Evolutionary conservation across 768 basidiomycete species (phyloP).

Genomic region (Asterophora parasitica): DNA sequence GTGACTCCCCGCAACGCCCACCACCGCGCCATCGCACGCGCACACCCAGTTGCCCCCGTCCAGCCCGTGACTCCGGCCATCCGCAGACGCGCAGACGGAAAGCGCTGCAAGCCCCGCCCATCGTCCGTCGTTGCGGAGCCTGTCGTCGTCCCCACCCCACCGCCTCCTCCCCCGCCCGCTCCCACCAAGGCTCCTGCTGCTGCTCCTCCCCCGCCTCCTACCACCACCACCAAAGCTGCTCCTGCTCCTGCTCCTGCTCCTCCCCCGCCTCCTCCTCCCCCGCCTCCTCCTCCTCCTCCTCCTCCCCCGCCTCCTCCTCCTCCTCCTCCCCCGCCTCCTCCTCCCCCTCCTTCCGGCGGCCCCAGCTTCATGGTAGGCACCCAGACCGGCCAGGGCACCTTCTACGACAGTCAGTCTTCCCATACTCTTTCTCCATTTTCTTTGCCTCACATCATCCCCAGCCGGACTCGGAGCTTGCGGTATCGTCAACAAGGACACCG

Average conservation of each 20-base stretch:
- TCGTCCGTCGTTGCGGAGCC: conserved; percentile 20
- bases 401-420: conserved; percentile 37
- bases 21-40: conserved; percentile 41
- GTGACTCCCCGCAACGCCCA: conserved; percentile 35
- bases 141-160: conserved; percentile 15
- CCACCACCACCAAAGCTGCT: too few relatives aligned
- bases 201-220: too few relatives aligned
- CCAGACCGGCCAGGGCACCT: conserved; percentile 53
- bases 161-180: conserved; percentile 10
- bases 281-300: conserved; percentile 9
- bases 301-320: too few relatives aligned
- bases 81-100: conserved; percentile 27
- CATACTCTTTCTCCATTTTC: neutral
- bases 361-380: conserved; percentile 43
- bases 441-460: conserved; percentile 16
- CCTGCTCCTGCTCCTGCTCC: too few relatives aligned
- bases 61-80: conserved; percentile 12
- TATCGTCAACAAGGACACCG: conserved; percentile 43
- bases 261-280: conserved; percentile 13
- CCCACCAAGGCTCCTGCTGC: too few relatives aligned
- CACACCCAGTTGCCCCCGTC: conserved; percentile 25
- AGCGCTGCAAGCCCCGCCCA: conserved; percentile 34
- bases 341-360: conserved; percentile 9
- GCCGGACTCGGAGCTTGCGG: conserved; percentile 67
- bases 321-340: conserved; percentile 10